Conservation (phyloP, 2,329 filamentous ascomycete species). For the Zasmidium cellare region DNA sequence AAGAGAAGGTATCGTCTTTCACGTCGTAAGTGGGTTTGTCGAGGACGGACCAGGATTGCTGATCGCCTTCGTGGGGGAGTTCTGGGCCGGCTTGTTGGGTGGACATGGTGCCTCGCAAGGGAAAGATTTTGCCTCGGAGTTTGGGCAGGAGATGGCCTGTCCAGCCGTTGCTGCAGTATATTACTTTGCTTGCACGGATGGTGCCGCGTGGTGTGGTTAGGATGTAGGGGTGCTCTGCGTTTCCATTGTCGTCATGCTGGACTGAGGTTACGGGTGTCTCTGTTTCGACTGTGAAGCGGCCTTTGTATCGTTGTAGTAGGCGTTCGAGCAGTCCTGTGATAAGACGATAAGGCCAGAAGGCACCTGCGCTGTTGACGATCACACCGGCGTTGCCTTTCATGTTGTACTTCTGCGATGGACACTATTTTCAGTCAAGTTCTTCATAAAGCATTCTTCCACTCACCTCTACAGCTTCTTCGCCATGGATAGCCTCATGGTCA, state of each 20-base stretch:
- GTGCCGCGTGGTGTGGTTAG: slow-evolving; percentile 16
- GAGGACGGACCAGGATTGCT: slow-evolving; percentile 19
- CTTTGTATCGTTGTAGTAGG: slow-evolving; percentile 13
- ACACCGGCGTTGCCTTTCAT: slow-evolving; percentile 19
- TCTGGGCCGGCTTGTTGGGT: slow-evolving; percentile 12
- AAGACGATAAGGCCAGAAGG: slow-evolving; percentile 24
- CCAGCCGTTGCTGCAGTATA: slow-evolving; percentile 23
- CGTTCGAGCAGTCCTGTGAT: slow-evolving; percentile 20
- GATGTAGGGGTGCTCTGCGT: slow-evolving; percentile 13
- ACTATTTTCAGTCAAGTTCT: background rate
- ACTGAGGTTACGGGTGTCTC: slow-evolving; percentile 19
- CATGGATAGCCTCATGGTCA: slow-evolving; percentile 9
- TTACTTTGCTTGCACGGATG: slow-evolving; percentile 16
- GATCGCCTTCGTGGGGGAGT: slow-evolving; percentile 12
- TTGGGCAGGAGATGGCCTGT: slow-evolving; percentile 20
- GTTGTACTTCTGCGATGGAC: slow-evolving; percentile 11
- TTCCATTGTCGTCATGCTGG: background rate
- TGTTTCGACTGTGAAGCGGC: slow-evolving; percentile 18
- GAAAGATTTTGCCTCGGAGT: slow-evolving; percentile 23
- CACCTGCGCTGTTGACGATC: slow-evolving; percentile 21
- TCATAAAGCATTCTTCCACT: background rate
- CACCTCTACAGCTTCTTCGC: slow-evolving; percentile 17
- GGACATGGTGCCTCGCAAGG: slow-evolving; percentile 22
- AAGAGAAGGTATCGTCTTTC: slow-evolving; percentile 15
- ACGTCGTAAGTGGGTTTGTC: slow-evolving; percentile 16